phyloP scores from a whole-genome alignment of 148 eudicot genomes.

The Arbutus unedo region DNA sequence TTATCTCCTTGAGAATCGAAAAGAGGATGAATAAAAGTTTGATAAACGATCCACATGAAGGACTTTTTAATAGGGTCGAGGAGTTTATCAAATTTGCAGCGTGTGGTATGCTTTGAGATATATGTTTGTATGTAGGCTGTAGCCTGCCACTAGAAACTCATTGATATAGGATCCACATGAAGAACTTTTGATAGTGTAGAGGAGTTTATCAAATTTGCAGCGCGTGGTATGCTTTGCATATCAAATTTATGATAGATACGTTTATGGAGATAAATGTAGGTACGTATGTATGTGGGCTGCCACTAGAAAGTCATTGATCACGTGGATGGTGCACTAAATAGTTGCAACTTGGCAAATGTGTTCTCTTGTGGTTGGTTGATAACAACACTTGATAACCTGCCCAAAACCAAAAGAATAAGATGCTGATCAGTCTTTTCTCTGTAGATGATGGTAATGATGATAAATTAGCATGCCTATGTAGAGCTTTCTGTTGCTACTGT shows the following conservation, averaged over 20 bases:
- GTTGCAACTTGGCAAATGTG: neutral
- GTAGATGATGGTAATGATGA: neutral
- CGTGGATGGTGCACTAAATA: neutral
- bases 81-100: neutral
- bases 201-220: neutral
- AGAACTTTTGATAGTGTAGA: neutral
- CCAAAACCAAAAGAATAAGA: neutral
- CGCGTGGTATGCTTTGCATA: neutral
- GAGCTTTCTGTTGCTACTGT: neutral
- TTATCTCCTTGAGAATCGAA: neutral
- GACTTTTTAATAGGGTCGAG: neutral
- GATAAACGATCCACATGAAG: neutral
- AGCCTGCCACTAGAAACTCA: neutral
- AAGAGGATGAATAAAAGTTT: neutral
- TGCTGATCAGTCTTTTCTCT: neutral
- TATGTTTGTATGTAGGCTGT: neutral
- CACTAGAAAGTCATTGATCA: neutral
- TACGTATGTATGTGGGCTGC: neutral
- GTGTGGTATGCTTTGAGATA: neutral
- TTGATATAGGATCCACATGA: neutral
- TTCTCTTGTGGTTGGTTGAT: neutral
- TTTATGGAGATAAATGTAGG: neutral
- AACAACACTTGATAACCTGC: constrained; percentile 7
- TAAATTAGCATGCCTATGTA: neutral
- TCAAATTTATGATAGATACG: too few species aligned